A percentile compares a stretch with the other conserved stretches of the same genome.
phyloP scores from a whole-genome alignment of 1,139 yeast genomes.

The Lodderomyces margitis region DNA sequence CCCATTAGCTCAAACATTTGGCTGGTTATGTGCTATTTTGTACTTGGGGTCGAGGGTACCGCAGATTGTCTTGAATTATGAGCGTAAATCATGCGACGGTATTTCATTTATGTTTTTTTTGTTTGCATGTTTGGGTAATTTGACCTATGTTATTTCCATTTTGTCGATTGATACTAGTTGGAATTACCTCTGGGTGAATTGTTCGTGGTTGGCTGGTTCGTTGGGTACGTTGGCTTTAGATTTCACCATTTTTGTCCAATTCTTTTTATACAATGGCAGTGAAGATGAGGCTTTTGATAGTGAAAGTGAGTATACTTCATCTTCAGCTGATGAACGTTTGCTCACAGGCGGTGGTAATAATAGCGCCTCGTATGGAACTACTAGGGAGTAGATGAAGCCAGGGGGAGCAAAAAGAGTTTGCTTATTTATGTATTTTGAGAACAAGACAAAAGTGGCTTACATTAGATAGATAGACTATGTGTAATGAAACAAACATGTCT shows the following conservation, averaged over 20 bases:
- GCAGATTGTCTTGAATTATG: conserved; percentile 77
- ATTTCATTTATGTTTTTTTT: conserved; percentile 86
- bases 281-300: conserved; percentile 8
- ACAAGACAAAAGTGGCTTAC: no score
- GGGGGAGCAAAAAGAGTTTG: no score
- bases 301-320: neutral
- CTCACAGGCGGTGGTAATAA: neutral
- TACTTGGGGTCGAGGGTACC: conserved; percentile 90
- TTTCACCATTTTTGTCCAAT: conserved; percentile 80
- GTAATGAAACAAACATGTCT: neutral
- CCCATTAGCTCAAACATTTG: conserved; percentile 80
- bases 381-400: neutral
- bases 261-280: conserved; percentile 63
- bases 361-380: conserved; percentile 2
- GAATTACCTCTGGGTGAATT: conserved; percentile 71
- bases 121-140: conserved; percentile 90
- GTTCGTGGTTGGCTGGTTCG: conserved; percentile 92
- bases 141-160: conserved; percentile 84
- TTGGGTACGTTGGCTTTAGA: conserved; percentile 85
- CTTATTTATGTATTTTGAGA: no score
- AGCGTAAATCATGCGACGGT: conserved; percentile 90
- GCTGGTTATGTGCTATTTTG: conserved; percentile 85
- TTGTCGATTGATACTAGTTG: conserved; percentile 70
- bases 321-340: neutral
- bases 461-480: neutral